phyloP scores from a whole-genome alignment of 129 eudicot species.

The Centrapalus pauciflorus region DNA sequence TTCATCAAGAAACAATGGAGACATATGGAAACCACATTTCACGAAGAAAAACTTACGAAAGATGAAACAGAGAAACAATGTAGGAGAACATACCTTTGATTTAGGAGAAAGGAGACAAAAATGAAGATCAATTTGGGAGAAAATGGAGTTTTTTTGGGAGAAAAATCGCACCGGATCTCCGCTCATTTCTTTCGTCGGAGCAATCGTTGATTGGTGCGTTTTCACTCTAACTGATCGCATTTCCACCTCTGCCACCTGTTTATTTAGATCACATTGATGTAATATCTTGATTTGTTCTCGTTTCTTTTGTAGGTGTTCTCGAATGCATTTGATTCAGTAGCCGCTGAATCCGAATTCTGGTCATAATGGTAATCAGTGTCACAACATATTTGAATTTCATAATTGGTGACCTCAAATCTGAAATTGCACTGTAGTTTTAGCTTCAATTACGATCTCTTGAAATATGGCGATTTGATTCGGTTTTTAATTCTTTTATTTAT shows the following conservation, averaged over 20 bases:
- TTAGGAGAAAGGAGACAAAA: too few species aligned
- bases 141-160: too few species aligned
- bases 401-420: neutral
- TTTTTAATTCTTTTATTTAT: neutral
- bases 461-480: neutral
- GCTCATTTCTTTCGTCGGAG: neutral
- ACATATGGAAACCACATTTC: too few species aligned
- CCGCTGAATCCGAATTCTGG: neutral
- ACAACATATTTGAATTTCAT: neutral
- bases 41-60: too few species aligned
- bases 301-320: neutral
- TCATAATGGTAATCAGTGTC: neutral
- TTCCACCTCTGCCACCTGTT: neutral
- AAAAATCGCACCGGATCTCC: too few species aligned
- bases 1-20: too few species aligned
- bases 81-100: too few species aligned
- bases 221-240: neutral
- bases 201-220: neutral
- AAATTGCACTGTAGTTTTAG: neutral
- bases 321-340: neutral
- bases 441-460: neutral
- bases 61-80: too few species aligned
- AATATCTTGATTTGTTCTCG: neutral
- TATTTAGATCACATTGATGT: neutral
- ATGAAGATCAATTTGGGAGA: too few species aligned